Conservation (phyloP, 2,329 filamentous ascomycete genomes). For the Hysterium pulicare region DNA sequence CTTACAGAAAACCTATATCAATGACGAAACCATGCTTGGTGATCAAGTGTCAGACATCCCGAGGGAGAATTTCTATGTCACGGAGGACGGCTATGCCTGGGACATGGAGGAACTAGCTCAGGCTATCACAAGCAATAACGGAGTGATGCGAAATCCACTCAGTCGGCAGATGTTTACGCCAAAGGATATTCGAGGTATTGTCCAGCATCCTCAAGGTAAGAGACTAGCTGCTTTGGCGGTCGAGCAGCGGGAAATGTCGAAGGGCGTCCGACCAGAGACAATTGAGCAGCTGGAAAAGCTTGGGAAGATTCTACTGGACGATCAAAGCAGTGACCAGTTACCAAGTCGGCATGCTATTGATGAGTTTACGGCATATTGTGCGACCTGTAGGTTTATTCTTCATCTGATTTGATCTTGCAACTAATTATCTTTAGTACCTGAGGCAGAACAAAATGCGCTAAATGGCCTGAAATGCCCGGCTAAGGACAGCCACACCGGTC, state of each 20-base stretch:
- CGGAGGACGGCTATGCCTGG: slow-evolving; percentile 42
- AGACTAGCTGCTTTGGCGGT: slow-evolving; percentile 26
- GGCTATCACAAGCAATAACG: slow-evolving; percentile 28
- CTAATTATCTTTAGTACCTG: slow-evolving; percentile 12
- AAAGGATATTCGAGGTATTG: slow-evolving; percentile 29
- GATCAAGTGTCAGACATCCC: slow-evolving; percentile 31
- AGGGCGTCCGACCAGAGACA: slow-evolving; percentile 28
- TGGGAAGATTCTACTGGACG: slow-evolving; percentile 22
- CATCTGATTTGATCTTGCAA: background rate
- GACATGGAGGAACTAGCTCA: slow-evolving; percentile 34
- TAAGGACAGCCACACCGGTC: slow-evolving; percentile 32
- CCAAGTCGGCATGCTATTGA: slow-evolving; percentile 29
- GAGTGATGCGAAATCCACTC: slow-evolving; percentile 31
- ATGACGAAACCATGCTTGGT: slow-evolving; percentile 34
- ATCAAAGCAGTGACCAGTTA: slow-evolving; percentile 23
- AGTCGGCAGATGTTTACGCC: slow-evolving; percentile 35
- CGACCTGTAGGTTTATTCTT: slow-evolving; percentile 23
- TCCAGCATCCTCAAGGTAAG: slow-evolving; percentile 23
- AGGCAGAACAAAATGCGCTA: slow-evolving; percentile 28
- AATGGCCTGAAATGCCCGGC: slow-evolving; percentile 28
- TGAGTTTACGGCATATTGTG: slow-evolving; percentile 31
- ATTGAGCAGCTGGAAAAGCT: slow-evolving; percentile 30
- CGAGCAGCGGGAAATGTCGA: slow-evolving; percentile 29
- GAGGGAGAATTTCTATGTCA: slow-evolving; percentile 34
- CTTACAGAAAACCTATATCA: slow-evolving; percentile 31